Evolutionary conservation across 345 rosid genomes (phyloP).

Genomic region (Citrus sp.): DNA sequence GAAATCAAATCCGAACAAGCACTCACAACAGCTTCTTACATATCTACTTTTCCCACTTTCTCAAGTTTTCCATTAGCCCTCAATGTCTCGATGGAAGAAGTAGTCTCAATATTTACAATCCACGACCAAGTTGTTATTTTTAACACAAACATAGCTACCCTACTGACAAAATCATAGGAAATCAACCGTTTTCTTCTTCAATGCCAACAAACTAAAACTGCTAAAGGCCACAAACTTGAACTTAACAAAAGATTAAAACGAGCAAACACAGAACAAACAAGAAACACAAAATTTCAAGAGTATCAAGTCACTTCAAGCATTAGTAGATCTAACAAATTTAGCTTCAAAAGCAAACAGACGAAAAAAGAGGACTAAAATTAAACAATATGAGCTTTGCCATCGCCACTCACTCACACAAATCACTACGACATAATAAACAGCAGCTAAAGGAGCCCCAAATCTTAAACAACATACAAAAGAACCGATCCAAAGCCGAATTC

Average conservation of each 20-base stretch:
- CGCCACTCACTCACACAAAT: not conserved
- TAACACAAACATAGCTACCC: not conserved
- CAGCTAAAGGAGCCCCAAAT: not conserved
- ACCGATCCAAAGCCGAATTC: constrained; percentile 28
- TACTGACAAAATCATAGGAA: not conserved
- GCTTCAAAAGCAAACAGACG: not conserved
- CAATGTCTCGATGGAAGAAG: not conserved
- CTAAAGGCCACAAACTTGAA: not conserved
- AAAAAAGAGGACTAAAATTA: constrained; percentile 1
- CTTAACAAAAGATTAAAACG: not conserved
- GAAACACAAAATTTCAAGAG: not conserved
- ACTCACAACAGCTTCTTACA: not conserved
- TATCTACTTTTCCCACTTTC: not conserved
- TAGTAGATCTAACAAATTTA: constrained; percentile 28
- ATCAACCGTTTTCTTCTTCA: not conserved
- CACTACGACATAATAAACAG: not conserved
- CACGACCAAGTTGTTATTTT: not conserved
- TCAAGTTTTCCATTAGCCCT: not conserved
- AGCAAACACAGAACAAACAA: not conserved
- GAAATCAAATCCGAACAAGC: not conserved
- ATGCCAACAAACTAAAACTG: not conserved
- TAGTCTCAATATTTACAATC: not conserved
- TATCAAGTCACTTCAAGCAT: constrained; percentile 5
- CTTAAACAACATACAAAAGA: not conserved
- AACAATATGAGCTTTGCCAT: not conserved